Evolutionary conservation across 805 yeast species (phyloP).

Genomic region (Blastobotrys attinorum): DNA sequence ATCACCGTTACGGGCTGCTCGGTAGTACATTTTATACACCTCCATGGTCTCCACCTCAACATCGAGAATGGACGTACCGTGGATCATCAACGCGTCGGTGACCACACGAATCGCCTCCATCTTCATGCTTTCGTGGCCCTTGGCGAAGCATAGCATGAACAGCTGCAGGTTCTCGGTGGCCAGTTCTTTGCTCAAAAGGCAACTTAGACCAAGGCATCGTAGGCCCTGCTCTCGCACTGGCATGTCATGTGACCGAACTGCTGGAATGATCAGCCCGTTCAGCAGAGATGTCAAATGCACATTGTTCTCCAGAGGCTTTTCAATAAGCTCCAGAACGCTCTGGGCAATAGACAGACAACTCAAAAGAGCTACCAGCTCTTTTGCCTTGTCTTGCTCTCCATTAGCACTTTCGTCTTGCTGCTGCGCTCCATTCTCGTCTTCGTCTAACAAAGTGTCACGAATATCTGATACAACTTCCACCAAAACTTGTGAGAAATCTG

Average conservation of each 20-base stretch:
- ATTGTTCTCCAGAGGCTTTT: constrained; percentile 57
- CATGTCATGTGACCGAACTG: constrained; percentile 52
- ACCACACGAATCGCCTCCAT: constrained; percentile 59
- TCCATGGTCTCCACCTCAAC: constrained; percentile 50
- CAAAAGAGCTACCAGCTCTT: constrained; percentile 25
- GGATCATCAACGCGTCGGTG: constrained; percentile 69
- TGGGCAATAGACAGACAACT: constrained; percentile 65
- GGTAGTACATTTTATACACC: constrained; percentile 61
- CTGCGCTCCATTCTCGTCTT: constrained; percentile 23
- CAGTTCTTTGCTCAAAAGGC: constrained; percentile 55
- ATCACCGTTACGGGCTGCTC: constrained; percentile 42
- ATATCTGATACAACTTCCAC: constrained; percentile 83
- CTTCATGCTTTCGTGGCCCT: constrained; percentile 56
- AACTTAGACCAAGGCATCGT: constrained; percentile 69
- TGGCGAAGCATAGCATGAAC: constrained; percentile 61
- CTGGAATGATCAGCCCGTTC: constrained; percentile 72
- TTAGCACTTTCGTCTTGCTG: constrained; percentile 11
- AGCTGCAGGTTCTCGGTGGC: constrained; percentile 59
- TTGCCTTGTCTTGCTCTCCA: constrained; percentile 22
- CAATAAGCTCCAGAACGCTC: constrained; percentile 58
- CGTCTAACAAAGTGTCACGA: constrained; percentile 49
- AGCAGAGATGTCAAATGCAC: constrained; percentile 59
- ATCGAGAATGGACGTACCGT: constrained; percentile 64
- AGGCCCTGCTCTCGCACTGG: constrained; percentile 58
- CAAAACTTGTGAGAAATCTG: constrained; percentile 75